phyloP scores from a whole-genome alignment of 805 yeast species.

The Ogataea neopini region DNA sequence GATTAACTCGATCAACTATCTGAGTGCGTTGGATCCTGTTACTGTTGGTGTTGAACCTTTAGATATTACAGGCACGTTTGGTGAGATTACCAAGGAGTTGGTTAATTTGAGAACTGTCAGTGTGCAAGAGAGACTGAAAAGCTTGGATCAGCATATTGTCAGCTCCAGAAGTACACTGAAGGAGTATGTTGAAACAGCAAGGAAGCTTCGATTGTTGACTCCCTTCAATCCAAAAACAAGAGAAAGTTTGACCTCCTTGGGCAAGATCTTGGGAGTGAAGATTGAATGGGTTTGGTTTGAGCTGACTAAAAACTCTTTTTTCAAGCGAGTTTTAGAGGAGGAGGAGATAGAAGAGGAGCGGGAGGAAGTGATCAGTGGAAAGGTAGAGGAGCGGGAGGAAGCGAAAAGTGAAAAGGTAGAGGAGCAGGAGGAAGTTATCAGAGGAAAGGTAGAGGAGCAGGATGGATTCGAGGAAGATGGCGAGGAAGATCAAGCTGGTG shows the following conservation, averaged over 20 bases:
- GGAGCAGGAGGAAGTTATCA: too few species aligned
- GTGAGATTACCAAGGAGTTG: slow-evolving; percentile 23
- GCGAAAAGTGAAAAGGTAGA: neutral
- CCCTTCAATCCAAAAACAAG: slow-evolving; percentile 58
- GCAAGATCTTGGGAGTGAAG: slow-evolving; percentile 49
- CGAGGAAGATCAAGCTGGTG: too few species aligned
- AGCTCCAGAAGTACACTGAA: slow-evolving; percentile 39
- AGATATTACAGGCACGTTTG: slow-evolving; percentile 21
- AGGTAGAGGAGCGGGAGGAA: neutral
- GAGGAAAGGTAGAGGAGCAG: neutral
- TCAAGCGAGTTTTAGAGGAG: slow-evolving; percentile 15
- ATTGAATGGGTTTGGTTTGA: slow-evolving; percentile 62
- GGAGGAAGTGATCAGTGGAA: too few species aligned
- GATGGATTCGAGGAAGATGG: too few species aligned
- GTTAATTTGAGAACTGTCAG: slow-evolving; percentile 16
- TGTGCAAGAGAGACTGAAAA: slow-evolving; percentile 11
- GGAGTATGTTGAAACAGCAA: slow-evolving; percentile 36
- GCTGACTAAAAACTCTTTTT: slow-evolving; percentile 39
- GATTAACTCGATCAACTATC: slow-evolving; percentile 56
- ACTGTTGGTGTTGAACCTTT: slow-evolving; percentile 26
- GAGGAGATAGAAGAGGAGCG: neutral
- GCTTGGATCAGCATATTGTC: slow-evolving; percentile 17
- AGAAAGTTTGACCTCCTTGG: slow-evolving; percentile 46
- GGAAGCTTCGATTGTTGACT: slow-evolving; percentile 46
- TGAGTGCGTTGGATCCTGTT: slow-evolving; percentile 46